Evolutionary conservation across 208 protist species (phyloP).

Genomic region (Zelonia costaricensis): DNA sequence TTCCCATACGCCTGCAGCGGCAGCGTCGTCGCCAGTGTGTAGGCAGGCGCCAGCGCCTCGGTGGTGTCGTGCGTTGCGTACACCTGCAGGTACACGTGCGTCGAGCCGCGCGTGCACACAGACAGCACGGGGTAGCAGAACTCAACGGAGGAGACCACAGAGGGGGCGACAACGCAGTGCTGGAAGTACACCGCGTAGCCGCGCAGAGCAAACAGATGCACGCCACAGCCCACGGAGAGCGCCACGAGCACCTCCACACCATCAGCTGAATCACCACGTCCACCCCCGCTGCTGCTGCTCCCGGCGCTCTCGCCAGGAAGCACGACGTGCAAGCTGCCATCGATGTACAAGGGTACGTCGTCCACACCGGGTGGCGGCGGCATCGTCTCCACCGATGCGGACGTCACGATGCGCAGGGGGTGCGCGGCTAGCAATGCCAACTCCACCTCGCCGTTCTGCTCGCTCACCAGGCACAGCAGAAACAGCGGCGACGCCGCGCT

Average conservation of each 20-base stretch:
- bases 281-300: no score
- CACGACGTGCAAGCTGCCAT: constrained; percentile 24
- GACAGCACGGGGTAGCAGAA: constrained; percentile 26
- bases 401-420: constrained; percentile 33
- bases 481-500: constrained; percentile 13
- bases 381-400: constrained; percentile 16
- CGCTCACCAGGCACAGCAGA: constrained; percentile 16
- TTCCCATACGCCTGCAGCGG: constrained; percentile 27
- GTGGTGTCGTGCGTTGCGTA: constrained; percentile 29
- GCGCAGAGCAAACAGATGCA: constrained; percentile 26
- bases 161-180: constrained; percentile 25
- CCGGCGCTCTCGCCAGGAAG: constrained; percentile 11
- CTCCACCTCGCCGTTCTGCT: constrained; percentile 3
- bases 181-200: constrained; percentile 29
- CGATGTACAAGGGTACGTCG: constrained; percentile 7
- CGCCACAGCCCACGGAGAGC: constrained; percentile 12
- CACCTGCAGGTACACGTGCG: constrained; percentile 32
- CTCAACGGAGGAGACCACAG: constrained; percentile 10
- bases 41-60: constrained; percentile 23
- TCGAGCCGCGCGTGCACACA: constrained; percentile 25
- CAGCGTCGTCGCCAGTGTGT: constrained; percentile 13
- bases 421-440: constrained; percentile 31
- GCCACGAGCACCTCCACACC: constrained; percentile 24
- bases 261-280: no score
- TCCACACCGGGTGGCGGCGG: not conserved